These are phyloP conservation scores for Beta macrorhiza DNA, from an alignment of 179 eudicot genomes.

Conservation along the genomic window DNA sequence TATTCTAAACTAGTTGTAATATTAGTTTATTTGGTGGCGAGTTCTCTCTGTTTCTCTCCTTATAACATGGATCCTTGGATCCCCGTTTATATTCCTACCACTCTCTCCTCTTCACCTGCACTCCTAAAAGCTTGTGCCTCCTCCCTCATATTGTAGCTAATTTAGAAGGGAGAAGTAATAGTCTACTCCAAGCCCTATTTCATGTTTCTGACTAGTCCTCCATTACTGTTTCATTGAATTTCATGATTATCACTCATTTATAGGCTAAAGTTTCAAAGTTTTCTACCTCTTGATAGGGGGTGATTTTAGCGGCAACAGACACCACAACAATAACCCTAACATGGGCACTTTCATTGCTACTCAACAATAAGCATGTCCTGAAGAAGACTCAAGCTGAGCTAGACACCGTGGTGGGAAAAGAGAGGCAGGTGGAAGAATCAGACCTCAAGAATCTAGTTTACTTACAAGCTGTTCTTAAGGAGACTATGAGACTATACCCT, in stretches of 20 bases:
- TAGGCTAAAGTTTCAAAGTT: not conserved
- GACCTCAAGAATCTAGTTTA: constrained; percentile 21
- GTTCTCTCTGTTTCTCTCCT: no score
- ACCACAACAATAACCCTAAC: constrained; percentile 19
- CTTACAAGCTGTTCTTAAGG: constrained; percentile 27
- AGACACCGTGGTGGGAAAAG: constrained; percentile 16
- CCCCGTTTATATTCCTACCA: no score
- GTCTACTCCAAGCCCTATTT: no score
- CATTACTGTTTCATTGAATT: not conserved
- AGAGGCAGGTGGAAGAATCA: constrained; percentile 16
- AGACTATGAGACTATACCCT: constrained; percentile 23
- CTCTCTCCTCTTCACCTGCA: no score
- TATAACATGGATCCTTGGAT: no score
- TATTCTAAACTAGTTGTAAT: no score
- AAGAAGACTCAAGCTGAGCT: constrained; percentile 17
- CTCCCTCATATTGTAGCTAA: no score
- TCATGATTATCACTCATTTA: not conserved
- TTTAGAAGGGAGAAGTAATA: no score
- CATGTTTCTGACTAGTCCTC: no score
- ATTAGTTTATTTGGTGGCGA: no score
- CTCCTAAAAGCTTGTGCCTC: no score
- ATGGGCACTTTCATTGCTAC: constrained; percentile 23
- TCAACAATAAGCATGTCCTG: constrained; percentile 14
- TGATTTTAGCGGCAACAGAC: constrained; percentile 6
- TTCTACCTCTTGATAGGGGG: not conserved